Base-by-base conservation (phyloP, 139 green algal genomes). In the Auxenochlorella protothecoides region DNA sequence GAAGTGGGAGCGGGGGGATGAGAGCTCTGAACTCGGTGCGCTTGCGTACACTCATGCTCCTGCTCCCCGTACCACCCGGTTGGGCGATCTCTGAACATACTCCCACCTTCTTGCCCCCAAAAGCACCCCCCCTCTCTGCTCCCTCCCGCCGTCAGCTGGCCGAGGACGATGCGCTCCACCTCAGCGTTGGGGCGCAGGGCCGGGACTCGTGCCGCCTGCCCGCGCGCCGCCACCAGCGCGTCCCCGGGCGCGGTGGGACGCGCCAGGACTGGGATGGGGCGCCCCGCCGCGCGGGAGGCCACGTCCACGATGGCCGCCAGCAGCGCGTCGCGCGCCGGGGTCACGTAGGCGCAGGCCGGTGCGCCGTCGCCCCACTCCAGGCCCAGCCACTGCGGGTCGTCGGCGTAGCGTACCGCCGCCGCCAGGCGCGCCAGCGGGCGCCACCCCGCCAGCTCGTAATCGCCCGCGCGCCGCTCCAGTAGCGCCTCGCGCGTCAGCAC, bases 321-420 rank as follows among this genome's bases (percentile, higher is more conserved):
- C 11, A 96, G 71, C 0, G 72, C 85, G 65, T 96, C 90, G 5
- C 89, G 71, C 4, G 79, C 84, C 4, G 86, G 79, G 0, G 85
- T 85, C 62, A 86, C 75, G 68, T 88, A 94, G 59, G 89, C 71
- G 15, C 76, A 76, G 9, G 81, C 72, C 0, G 79, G 80, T 0
- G 72, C 76, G 14, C 88, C 87, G 64, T 90, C 85, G 0, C 65
- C 55, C 88, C 88, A 96, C 78, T 96, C 88, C 4, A 96, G 63
- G 0, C 78, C 87, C 66, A 94, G 65, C 76, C 89, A 86, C 66
- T 89, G 84, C 0, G 89, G 84, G 67, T 95, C 85, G 11, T 88
- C 79, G 2, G 73, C 27, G 59, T 85, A 90, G 53, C 77, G 72
- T 3, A 85, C 75, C 59, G 88, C 59, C 3, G 77, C 72, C 52